Conservation (phyloP, 2,329 filamentous ascomycete genomes). For the Ophiostoma perfectum region DNA sequence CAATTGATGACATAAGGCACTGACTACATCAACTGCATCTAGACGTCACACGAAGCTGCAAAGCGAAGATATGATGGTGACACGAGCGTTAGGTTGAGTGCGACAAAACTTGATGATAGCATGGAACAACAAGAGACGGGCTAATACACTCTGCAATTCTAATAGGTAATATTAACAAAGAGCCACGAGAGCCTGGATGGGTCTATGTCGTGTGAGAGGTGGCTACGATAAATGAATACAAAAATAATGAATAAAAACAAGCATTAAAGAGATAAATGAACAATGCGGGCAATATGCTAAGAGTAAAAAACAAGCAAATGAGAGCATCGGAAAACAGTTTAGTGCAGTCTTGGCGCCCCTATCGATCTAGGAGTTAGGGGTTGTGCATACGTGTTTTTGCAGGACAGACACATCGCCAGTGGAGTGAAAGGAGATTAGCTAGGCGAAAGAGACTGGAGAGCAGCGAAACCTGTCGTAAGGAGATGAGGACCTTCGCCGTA, state of each 20-base stretch:
- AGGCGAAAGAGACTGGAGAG: background rate
- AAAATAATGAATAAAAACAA: background rate
- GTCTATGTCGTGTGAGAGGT: too few species aligned
- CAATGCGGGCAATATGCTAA: background rate
- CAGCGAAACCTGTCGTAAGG: background rate
- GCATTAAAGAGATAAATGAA: background rate
- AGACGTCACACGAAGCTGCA: background rate
- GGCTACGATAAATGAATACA: background rate
- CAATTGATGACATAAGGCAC: background rate
- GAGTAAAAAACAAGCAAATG: background rate
- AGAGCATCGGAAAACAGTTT: background rate
- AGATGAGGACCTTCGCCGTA: background rate
- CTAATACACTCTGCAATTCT: too few species aligned
- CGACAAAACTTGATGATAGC: too few species aligned
- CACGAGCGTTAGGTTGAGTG: too few species aligned
- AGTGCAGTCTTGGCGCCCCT: slow-evolving; percentile 1
- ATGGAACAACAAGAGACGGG: too few species aligned
- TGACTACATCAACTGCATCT: background rate
- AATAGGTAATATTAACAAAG: too few species aligned
- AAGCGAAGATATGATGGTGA: background rate
- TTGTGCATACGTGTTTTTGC: background rate
- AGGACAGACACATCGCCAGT: background rate
- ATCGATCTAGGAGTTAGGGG: background rate
- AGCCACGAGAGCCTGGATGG: too few species aligned
- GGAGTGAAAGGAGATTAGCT: background rate